Evolutionary conservation across 805 yeast genomes (phyloP), one percentile per base, ranked within the genome.

Genomic region (Candida sphagnicola): DNA sequence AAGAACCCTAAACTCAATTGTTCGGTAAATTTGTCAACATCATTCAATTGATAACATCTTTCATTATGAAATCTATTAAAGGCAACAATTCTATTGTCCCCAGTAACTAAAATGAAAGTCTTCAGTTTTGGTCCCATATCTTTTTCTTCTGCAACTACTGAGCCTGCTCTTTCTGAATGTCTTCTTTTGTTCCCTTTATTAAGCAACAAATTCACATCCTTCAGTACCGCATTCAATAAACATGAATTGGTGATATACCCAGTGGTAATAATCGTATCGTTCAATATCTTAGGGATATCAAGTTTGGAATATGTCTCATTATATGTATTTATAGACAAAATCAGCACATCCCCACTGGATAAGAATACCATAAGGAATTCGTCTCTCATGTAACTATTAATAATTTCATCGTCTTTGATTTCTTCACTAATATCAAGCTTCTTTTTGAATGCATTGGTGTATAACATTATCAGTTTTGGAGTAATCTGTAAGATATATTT

Each of bases 401-500:
- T 72, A 11, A 85, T 78, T 49, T 81, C 86, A 37, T 79, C 51
- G 4, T 51, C 51, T 23, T 49, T 46, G 21, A 48, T 45, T 19
- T 43, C 49, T 12, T 43, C 46, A 25, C 40, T 38, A 1, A 72
- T 62, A 3, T 75, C 47, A 5, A 74, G 64, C 8, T 76, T 49
- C 39, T 72, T 69, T 40, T 74, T 74, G 56, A 87, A 82, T 34
- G 73, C 72, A 40, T 77, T 69, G 49, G 82, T 57, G 56, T 78
- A 87, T 2, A 86, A 54, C 21, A 74, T 70, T 21, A 88, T 71
- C 37, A 77, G 79, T 28, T 76, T 74, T 0, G 84, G 77, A 1
- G 93, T 81, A 2, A 87, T 78, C 55, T 89, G 96, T 13, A 88
- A 74, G 26, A 87, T 78, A 48, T 77, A 72, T 28, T 76, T 72